Conservation (phyloP, 345 rosid species). For the Punica granatum region DNA sequence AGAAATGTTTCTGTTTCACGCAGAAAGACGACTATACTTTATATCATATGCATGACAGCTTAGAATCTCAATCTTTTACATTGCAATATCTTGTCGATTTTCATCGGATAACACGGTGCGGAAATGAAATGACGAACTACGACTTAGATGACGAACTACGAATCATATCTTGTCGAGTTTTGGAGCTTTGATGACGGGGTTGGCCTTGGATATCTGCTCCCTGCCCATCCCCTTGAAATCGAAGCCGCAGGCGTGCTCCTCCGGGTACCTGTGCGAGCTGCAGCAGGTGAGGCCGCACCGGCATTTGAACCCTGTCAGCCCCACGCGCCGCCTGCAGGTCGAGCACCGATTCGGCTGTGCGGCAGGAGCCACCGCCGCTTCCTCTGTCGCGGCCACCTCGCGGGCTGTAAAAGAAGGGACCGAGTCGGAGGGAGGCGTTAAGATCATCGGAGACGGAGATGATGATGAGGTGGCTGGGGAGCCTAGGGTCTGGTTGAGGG, state of each 20-base stretch:
- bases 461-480: constrained; percentile 9
- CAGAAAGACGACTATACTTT: too few species aligned
- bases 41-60: too few species aligned
- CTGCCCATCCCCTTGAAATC: constrained; percentile 68
- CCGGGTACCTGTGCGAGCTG: constrained; percentile 82
- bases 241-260: constrained; percentile 56
- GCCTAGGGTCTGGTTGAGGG: constrained; percentile 35
- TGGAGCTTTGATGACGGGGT: constrained; percentile 56
- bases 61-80: too few species aligned
- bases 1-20: too few species aligned
- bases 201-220: constrained; percentile 66
- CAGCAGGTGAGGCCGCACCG: constrained; percentile 72
- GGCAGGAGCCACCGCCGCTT: constrained; percentile 6
- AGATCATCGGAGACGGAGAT: constrained; percentile 2
- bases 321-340: constrained; percentile 68
- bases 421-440: constrained; percentile 8
- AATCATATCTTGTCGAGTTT: constrained; percentile 33
- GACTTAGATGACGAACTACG: too few species aligned
- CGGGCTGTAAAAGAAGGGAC: too few species aligned
- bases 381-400: too few species aligned
- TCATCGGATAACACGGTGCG: not conserved
- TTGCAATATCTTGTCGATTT: not conserved
- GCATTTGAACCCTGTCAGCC: constrained; percentile 75
- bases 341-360: constrained; percentile 48
- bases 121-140: not conserved